Evolutionary conservation across 495 filamentous ascomycete species (phyloP).

Genomic region (Aspergillus bridgeri): DNA sequence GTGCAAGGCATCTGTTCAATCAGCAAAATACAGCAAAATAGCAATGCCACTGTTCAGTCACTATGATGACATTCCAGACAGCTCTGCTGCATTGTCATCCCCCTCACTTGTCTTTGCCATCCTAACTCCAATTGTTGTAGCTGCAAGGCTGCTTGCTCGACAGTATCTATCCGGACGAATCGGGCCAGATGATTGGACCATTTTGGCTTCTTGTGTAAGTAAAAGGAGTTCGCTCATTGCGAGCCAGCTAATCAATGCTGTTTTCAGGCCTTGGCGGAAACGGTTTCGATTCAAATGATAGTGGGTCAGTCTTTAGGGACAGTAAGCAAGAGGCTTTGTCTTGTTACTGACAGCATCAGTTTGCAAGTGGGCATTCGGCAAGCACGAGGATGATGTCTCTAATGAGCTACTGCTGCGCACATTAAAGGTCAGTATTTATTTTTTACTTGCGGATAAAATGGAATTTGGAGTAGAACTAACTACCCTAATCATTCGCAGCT

Average conservation of each 20-base stretch:
- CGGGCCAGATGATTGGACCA: constrained; percentile 12
- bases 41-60: constrained; percentile 14
- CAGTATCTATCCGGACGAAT: constrained; percentile 8
- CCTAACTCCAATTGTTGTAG: constrained; percentile 13
- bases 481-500: constrained; percentile 6
- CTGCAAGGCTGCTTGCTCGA: constrained; percentile 6
- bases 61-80: constrained; percentile 14
- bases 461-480: not conserved
- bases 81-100: constrained; percentile 6
- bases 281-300: constrained; percentile 16
- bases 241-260: not conserved
- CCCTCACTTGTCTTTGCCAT: constrained; percentile 9
- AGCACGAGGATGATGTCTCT: constrained; percentile 8
- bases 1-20: not conserved
- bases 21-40: not conserved
- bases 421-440: constrained; percentile 6
- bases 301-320: constrained; percentile 2
- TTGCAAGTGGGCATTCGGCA: constrained; percentile 15
- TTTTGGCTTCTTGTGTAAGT: constrained; percentile 10
- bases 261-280: constrained; percentile 12
- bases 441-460: not conserved
- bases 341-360: not conserved
- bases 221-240: too few species aligned
- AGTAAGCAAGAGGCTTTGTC: not conserved
- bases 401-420: constrained; percentile 2